Conservation (phyloP, 176 grass and related monocot species). For the Triticum turgidum region DNA sequence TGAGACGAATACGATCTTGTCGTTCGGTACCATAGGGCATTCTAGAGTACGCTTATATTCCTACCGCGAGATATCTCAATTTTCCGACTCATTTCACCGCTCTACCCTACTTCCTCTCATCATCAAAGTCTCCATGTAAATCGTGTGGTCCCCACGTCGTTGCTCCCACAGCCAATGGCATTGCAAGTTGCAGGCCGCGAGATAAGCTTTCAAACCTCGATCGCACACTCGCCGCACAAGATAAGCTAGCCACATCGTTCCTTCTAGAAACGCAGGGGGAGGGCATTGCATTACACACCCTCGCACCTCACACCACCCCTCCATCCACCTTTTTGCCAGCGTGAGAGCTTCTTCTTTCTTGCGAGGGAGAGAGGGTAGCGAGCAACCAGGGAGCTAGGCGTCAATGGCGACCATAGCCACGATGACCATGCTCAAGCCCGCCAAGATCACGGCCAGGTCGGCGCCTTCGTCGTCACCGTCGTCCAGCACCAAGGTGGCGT, state of each 20-base stretch:
- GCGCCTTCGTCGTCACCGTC: background rate
- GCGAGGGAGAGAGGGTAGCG: background rate
- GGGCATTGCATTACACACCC: background rate
- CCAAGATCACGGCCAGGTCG: conserved; percentile 33
- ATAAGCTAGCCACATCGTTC: conserved; percentile 40
- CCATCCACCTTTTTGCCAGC: background rate
- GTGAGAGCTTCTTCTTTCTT: background rate
- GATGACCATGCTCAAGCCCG: conserved; percentile 68
- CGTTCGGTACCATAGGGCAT: background rate
- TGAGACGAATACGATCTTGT: background rate
- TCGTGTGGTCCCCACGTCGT: background rate
- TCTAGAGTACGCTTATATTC: background rate
- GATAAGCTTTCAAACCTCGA: conserved; percentile 51
- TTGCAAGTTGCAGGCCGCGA: background rate
- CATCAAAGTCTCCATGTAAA: background rate
- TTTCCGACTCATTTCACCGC: background rate
- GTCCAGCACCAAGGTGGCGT: background rate
- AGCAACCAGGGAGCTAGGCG: background rate
- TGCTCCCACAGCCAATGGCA: conserved; percentile 35
- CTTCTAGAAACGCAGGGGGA: background rate
- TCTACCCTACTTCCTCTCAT: too few relatives aligned
- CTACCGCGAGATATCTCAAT: background rate
- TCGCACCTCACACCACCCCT: background rate
- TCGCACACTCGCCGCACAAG: conserved; percentile 27
- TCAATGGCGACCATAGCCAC: conserved; percentile 74